Conservation (phyloP, 2,329 filamentous ascomycete genomes). For the Aspergillus pseudoviridinutans region DNA sequence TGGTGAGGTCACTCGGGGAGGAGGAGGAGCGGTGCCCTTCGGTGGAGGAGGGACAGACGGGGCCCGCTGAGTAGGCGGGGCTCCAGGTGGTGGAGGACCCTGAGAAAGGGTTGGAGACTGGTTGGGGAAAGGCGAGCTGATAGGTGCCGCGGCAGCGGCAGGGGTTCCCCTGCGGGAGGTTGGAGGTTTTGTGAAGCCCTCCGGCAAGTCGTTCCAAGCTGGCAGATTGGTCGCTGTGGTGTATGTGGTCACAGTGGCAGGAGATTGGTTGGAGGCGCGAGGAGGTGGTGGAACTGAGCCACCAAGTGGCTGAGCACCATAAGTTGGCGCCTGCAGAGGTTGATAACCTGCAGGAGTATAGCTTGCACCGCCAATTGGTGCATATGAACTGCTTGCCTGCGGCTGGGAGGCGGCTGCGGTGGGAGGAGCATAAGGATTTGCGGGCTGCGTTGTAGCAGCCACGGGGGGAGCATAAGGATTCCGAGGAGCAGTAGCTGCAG, state of each 20-base stretch:
- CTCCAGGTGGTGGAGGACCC: slow-evolving; percentile 54
- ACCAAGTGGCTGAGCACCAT: slow-evolving; percentile 45
- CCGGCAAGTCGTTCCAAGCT: slow-evolving; percentile 93
- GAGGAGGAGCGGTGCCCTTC: slow-evolving; percentile 67
- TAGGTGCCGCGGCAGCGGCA: slow-evolving; percentile 54
- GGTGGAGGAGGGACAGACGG: slow-evolving; percentile 79
- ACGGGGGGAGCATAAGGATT: slow-evolving; percentile 51
- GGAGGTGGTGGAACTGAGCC: slow-evolving; percentile 56
- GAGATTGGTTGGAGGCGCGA: slow-evolving; percentile 64
- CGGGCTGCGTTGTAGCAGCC: slow-evolving; percentile 22
- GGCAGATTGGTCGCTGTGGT: slow-evolving; percentile 64
- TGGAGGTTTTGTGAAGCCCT: slow-evolving; percentile 71
- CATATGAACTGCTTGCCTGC: slow-evolving; percentile 18
- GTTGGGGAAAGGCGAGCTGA: slow-evolving; percentile 71
- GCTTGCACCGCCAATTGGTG: slow-evolving; percentile 23
- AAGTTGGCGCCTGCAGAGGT: slow-evolving; percentile 45
- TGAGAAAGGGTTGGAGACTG: slow-evolving; percentile 48
- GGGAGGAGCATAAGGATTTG: slow-evolving; percentile 31
- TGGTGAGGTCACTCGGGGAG: slow-evolving; percentile 68
- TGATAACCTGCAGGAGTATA: slow-evolving; percentile 52
- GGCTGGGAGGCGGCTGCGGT: slow-evolving; percentile 13
- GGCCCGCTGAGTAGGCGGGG: slow-evolving; percentile 57
- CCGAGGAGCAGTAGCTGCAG: slow-evolving; percentile 34
- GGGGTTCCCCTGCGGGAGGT: slow-evolving; percentile 72
- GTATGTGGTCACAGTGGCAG: slow-evolving; percentile 60